Base-by-base conservation (phyloP, 306 rosid species). In the Styphnolobium japonicum region DNA sequence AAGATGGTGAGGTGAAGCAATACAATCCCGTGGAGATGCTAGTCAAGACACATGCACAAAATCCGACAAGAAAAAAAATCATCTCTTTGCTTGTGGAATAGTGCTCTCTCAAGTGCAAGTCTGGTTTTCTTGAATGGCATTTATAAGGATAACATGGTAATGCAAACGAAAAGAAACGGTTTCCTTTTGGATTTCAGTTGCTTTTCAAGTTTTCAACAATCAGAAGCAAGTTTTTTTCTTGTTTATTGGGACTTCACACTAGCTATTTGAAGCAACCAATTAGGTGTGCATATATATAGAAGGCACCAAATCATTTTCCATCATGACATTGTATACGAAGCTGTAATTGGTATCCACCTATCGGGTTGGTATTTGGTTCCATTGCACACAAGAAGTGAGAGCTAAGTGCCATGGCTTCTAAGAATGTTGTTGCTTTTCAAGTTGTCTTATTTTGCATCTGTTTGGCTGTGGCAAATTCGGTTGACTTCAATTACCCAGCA, bases 401-500 rank as follows among this genome's bases (percentile, higher is more conserved):
- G 73, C 49, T 71, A 2, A 29, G 36, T 7, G 37, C 27, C 60
- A 92, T 89, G 97, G 88, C 80, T 75, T 49, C 63, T 72, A 80
- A 79, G 14, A 19, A 34, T 60, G 40, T 75, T 57, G 51, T 75
- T 52, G 36, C 77, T 42, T 71, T 86, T 40, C 81, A 71, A 49
- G 51, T 84, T 67, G 53, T 79, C 34, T 52, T 83, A 10, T 74
- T 83, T 14, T 84, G 71, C 79, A 43, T 82, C 5, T 66, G 73
- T 42, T 33, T 76, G 27, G 81, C 79, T 7, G 23, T 21, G 58
- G 86, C 84, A 70, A 75, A 58, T 62, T 83, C 94, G 0, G 31
- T 67, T 51, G 81, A 67, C 2, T 93, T 85, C 65, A 52, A 71
- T 70, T 91, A 85, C 33, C 98, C 93, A 0, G 92, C 97, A 1